Evolutionary conservation across 2,329 filamentous ascomycete genomes (phyloP), one percentile per base, ranked within the genome.

Genomic region (Fulvia fulva): DNA sequence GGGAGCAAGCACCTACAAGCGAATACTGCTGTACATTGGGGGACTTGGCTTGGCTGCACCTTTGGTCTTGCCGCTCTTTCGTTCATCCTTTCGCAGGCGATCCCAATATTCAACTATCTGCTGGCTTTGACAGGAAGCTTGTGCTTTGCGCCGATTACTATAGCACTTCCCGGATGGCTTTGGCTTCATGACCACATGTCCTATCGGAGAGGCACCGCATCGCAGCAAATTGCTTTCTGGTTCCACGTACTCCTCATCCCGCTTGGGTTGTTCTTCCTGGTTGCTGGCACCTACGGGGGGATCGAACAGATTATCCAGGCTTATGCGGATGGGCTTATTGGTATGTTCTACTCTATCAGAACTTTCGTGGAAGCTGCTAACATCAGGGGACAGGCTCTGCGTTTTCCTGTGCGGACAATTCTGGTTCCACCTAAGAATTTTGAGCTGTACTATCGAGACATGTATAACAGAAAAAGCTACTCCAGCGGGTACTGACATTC

Each of bases 21-120:
- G n/a, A 82, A 82, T 68, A 80, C 78, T 0, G 9, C 75, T 14
- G 65, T 79, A 0, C 81, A 84, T 62, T 83, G 81, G 81, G 68
- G 63, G 0, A 79, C 77, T 0, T 84, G 81, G 81, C 66, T 83
- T 0, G 68, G 72, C 9, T 78, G 77, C 56, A 80, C 77, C 0
- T 67, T 75, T 19, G 69, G 69, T 0, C 70, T 83, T 41, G 71
- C 73, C 0, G 64, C 76, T 3, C 65, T 81, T 21, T 72, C 78
- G 5, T 83, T 81, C 63, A 68, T 84, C 53, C 70, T 84, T 19
- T 80, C 81, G 0, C 75, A 76, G n/a, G 78, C 78, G 0, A 80
- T 83, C 30, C 81, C 81, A 0, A 80, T 83, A 53, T 83, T 83
- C 72, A 80, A 80, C 59, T 82, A 78, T 63, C 63, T 83, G 21